Evolutionary conservation across 768 basidiomycete genomes (phyloP).

Genomic region (Brasilioporus rufonigricans): DNA sequence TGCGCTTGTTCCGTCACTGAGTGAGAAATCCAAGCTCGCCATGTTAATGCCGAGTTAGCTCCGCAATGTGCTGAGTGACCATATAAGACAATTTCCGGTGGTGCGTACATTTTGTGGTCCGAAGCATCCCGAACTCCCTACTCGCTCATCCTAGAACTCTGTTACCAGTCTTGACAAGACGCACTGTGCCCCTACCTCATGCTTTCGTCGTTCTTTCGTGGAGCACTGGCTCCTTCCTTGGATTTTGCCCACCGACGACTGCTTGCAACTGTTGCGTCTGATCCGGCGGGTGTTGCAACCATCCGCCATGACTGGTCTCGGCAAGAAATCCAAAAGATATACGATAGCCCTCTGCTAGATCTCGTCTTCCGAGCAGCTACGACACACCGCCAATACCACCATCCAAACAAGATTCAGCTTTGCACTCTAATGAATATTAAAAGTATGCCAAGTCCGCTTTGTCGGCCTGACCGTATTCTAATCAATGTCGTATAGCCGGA

Average conservation of each 20-base stretch:
- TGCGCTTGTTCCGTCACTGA: background rate
- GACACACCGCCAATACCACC: conserved; percentile 83
- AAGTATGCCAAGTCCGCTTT: conserved; percentile 52
- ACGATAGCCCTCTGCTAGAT: conserved; percentile 82
- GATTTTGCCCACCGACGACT: conserved; percentile 37
- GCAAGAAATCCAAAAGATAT: conserved; percentile 81
- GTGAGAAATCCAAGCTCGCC: background rate
- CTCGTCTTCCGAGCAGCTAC: conserved; percentile 84
- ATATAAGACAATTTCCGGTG: no score
- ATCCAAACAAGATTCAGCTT: conserved; percentile 88
- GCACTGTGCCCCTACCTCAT: conserved; percentile 4
- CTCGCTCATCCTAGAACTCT: no score
- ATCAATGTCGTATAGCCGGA: conserved; percentile 56
- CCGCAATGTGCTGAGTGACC: no score
- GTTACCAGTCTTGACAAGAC: background rate
- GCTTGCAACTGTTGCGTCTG: conserved; percentile 55
- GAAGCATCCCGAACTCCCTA: conserved; percentile 1
- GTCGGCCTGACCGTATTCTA: conserved; percentile 17
- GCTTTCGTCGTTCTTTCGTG: conserved; percentile 8
- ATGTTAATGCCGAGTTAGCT: background rate
- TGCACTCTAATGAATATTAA: conserved; percentile 99
- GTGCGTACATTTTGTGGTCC: background rate
- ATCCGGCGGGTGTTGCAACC: conserved; percentile 2
- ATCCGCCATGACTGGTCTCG: conserved; percentile 70
- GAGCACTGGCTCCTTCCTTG: conserved; percentile 7